Conservation (phyloP, 192 early-diverging fungal genomes). For the Backusella australiensis region DNA sequence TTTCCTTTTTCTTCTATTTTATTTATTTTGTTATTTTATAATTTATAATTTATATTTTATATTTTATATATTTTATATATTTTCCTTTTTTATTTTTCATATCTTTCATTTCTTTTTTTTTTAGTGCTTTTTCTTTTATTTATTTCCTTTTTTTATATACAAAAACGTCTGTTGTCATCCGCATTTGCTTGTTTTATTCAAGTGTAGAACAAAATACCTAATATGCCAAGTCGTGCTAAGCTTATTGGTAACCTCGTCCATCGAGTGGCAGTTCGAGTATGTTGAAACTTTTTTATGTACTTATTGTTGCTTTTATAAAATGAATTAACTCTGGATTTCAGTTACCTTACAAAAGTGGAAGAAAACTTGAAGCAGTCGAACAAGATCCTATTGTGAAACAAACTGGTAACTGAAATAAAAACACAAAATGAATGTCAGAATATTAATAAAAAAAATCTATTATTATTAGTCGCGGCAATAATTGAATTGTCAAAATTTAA, state of each 20-base stretch:
- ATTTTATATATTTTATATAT: neutral
- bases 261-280: slow-evolving; percentile 19
- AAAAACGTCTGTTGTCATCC: neutral
- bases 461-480: slow-evolving; percentile 57
- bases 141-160: neutral
- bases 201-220: slow-evolving; percentile 3
- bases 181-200: neutral
- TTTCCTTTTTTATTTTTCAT: neutral
- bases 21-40: neutral
- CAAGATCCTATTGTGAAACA: slow-evolving; percentile 71
- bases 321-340: slow-evolving; percentile 20
- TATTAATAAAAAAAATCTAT: neutral
- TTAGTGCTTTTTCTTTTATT: neutral
- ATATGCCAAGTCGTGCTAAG: slow-evolving; percentile 12
- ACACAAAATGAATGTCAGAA: neutral
- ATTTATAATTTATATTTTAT: neutral
- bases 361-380: slow-evolving; percentile 57
- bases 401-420: slow-evolving; percentile 19
- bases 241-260: slow-evolving; percentile 16
- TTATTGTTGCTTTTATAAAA: neutral
- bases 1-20: neutral
- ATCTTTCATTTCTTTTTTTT: too few relatives aligned
- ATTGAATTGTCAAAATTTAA: slow-evolving; percentile 72
- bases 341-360: slow-evolving; percentile 68
- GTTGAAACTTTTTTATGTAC: neutral